phyloP scores from a whole-genome alignment of 2,329 filamentous ascomycete species.

The Colletotrichum plurivorum region DNA sequence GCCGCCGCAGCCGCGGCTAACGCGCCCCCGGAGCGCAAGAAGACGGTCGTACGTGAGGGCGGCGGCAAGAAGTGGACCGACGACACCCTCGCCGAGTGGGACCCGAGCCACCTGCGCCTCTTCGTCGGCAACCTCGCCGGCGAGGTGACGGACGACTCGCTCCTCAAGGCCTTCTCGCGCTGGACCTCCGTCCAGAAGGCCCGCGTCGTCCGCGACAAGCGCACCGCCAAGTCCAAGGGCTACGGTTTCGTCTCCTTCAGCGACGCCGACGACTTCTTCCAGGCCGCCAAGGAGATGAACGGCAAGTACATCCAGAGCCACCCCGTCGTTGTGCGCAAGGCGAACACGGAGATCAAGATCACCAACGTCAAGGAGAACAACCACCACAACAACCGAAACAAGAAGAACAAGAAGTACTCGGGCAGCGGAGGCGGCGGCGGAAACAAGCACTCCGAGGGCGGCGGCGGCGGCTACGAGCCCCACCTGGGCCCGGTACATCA shows the following conservation, averaged over 20 bases:
- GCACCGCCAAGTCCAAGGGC: slow-evolving; percentile 95
- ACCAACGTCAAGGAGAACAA: slow-evolving; percentile 69
- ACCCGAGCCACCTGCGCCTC: slow-evolving; percentile 91
- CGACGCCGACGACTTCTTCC: slow-evolving; percentile 96
- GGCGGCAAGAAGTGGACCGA: slow-evolving; percentile 96
- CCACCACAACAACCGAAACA: slow-evolving; percentile 47
- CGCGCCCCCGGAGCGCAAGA: slow-evolving; percentile 74
- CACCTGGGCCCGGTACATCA: slow-evolving; percentile 64
- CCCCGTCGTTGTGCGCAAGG: slow-evolving; percentile 88
- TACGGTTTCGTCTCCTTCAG: slow-evolving; percentile 98
- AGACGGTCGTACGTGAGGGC: slow-evolving; percentile 89
- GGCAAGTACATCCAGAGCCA: slow-evolving; percentile 99
- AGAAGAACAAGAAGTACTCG: slow-evolving; percentile 46
- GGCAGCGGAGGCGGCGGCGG: slow-evolving; percentile 46
- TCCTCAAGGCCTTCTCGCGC: slow-evolving; percentile 92
- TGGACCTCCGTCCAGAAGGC: slow-evolving; percentile 94
- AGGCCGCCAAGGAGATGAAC: slow-evolving; percentile 97
- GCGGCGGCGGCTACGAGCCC: slow-evolving; percentile 61
- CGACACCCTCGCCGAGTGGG: slow-evolving; percentile 91
- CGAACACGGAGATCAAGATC: slow-evolving; percentile 91
- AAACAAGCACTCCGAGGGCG: slow-evolving; percentile 51
- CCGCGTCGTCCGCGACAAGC: slow-evolving; percentile 93
- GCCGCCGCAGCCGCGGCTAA: slow-evolving; percentile 61
- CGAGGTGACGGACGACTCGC: slow-evolving; percentile 95
- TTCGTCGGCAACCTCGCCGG: slow-evolving; percentile 98